Base-by-base conservation (phyloP, 83 land plant species). In the Thuja plicata region DNA sequence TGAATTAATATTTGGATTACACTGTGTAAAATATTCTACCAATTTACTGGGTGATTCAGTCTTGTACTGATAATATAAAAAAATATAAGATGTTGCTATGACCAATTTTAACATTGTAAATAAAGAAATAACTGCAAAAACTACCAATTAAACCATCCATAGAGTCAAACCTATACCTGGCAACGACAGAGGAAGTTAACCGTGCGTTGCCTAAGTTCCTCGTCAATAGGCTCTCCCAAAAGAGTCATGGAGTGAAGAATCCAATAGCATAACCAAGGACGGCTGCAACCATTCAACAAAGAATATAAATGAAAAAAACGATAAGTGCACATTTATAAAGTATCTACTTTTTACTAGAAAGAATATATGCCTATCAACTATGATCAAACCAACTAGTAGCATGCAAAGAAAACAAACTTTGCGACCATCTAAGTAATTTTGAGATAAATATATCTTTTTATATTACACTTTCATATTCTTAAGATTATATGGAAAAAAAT, bases 191-290 rank as follows among this genome's bases (percentile, higher is more conserved):
- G 95, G 86, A 98, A 98, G 54, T 93, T 96, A 82, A 98, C 85
- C 2, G 88, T 86, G 73, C 90, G 89, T 21, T 82, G 62, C 87
- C 91, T 93, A 71, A 94, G 92, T 37, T 91, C 91, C 27, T 87
- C 78, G 66, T 95, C 96, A 76, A 96, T 70, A 54, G 86, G 88
- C 27, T 94, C 93, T 19, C 92, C 95, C 87, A 98, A 89, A 86
- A 98, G 81, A 80, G 97, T 97, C 88, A 97, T 81, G 9, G 99
- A 95, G 83, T 98, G 99, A 87, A 98, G 89, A 81, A 98, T 98
- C 99, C 99, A 98, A 45, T 96, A 98, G 92, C 99, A 98, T 37
- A 98, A 81, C 99, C 99, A 98, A 82, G 99, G 99, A 40, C 99
- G 99, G 93, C 99, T 98, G 90, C 86, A 93, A 71, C 27, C 41